A percentile compares a stretch with the other conserved stretches of the same genome.
phyloP scores from a whole-genome alignment of 179 eudicot species.

The Actinidia arguta region DNA sequence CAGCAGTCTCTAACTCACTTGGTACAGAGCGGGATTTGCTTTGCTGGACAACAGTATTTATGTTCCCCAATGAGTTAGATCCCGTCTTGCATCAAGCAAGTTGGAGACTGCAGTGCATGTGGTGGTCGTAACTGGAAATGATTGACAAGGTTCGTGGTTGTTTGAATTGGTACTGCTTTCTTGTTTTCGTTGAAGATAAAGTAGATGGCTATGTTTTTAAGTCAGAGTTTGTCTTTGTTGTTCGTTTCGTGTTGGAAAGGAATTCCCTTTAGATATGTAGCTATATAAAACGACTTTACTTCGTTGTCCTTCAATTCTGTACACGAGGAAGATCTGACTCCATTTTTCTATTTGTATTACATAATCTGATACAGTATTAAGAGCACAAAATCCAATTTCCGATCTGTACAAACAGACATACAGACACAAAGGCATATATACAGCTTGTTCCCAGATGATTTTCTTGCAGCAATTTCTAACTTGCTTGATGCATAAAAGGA shows the following conservation, averaged over 20 bases:
- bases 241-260: no score
- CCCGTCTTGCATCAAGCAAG: constrained; percentile 4
- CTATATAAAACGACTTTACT: background rate
- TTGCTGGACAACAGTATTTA: background rate
- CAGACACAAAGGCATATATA: background rate
- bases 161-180: background rate
- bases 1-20: constrained; percentile 6
- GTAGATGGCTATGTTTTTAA: background rate
- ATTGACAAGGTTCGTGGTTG: background rate
- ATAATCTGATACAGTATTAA: background rate
- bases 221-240: background rate
- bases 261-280: background rate
- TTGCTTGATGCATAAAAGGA: constrained; percentile 7
- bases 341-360: background rate
- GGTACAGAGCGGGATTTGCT: background rate
- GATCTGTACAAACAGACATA: background rate
- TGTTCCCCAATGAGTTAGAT: background rate
- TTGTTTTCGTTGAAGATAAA: background rate
- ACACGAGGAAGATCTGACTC: background rate
- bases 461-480: constrained; percentile 6
- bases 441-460: background rate
- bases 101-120: constrained; percentile 5
- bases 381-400: background rate
- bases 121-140: background rate
- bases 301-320: background rate